Conservation (phyloP, 140 eudicot species). For the Stevia rebaudiana region DNA sequence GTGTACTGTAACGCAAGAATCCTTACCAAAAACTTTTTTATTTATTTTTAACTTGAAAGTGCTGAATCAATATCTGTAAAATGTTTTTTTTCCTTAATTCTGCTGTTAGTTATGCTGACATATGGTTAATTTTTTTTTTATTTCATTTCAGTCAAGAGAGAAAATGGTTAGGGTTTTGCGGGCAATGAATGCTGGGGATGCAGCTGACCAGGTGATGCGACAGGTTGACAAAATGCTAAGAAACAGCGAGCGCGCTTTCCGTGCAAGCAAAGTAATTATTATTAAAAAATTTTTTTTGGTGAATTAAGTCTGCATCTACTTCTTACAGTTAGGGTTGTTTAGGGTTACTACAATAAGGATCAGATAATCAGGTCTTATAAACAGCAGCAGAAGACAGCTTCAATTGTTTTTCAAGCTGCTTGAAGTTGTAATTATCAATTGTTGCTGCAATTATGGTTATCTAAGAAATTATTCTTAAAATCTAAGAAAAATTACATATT, state of each 20-base stretch:
- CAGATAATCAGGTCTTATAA: too few species aligned
- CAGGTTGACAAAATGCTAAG: slow-evolving; percentile 83
- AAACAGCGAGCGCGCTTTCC: slow-evolving; percentile 61
- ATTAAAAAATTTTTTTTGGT: too few species aligned
- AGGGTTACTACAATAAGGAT: too few species aligned
- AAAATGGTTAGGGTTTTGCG: slow-evolving; percentile 57
- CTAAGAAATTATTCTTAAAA: too few species aligned
- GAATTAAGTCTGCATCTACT: neutral
- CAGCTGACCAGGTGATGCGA: slow-evolving; percentile 86
- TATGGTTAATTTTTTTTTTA: neutral
- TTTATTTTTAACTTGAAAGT: neutral
- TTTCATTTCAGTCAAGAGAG: slow-evolving; percentile 69
- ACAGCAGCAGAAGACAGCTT: too few species aligned
- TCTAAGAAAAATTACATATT: neutral
- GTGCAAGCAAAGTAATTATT: slow-evolving; percentile 50
- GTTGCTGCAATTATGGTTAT: too few species aligned
- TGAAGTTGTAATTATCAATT: too few species aligned
- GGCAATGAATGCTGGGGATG: slow-evolving; percentile 92
- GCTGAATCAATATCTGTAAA: too few species aligned
- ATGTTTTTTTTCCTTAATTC: too few species aligned
- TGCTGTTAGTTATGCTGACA: slow-evolving; percentile 5
- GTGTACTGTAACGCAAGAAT: neutral
- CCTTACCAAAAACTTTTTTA: neutral
- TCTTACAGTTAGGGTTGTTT: too few species aligned
- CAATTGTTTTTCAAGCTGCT: too few species aligned